Base-by-base conservation (phyloP, 2,329 filamentous ascomycete species). In the Byssochlamys sp. region DNA sequence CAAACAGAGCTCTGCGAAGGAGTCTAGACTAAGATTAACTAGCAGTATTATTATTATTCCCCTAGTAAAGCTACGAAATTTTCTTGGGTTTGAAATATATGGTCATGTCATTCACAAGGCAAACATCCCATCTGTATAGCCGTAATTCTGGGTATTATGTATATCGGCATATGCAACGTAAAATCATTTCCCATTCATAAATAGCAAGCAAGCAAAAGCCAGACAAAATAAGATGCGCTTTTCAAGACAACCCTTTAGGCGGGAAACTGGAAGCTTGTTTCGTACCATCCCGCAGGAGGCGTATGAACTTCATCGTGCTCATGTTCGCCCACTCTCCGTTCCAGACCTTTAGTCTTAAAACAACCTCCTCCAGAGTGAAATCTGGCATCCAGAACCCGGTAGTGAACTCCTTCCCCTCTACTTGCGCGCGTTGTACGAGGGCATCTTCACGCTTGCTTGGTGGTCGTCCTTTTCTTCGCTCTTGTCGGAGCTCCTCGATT, bases 341-440 rank as follows among this genome's bases (percentile, higher is more conserved):
- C 90, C 91, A 97, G 25, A 80, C 78, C 61, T 84, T 81, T 48
- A 97, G 73, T 62, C 82, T 80, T 58, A 80, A 74, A 55, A 89
- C 74, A 63, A 86, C 90, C 53, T 85, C 81, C 48, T 80, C 78
- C 49, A 85, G 81, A 57, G 84, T 82, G 56, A 96, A 76, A 69
- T 96, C 89, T 0, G 92, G 91, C 48, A 95, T 73, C 73, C 71
- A 88, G 68, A 96, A 95, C 0, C 94, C 94, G 55, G 85, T 84
- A 61, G 86, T 82, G 63, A 89, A 89, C 76, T 99, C 94, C 64
- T 87, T 87, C 67, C 87, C 80, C 62, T 96, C 87, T 1, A 76
- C 77, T 12, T 82, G 80, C 56, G 89, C 85, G 62, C 85, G 87
- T 66, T 89, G 80, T 70, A 84, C 86, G 45, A 97, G 77, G 24